Evolutionary conservation across 228 moss, liverwort and hornwort species (phyloP).

Genomic region (Sphagnum magellanicum): DNA sequence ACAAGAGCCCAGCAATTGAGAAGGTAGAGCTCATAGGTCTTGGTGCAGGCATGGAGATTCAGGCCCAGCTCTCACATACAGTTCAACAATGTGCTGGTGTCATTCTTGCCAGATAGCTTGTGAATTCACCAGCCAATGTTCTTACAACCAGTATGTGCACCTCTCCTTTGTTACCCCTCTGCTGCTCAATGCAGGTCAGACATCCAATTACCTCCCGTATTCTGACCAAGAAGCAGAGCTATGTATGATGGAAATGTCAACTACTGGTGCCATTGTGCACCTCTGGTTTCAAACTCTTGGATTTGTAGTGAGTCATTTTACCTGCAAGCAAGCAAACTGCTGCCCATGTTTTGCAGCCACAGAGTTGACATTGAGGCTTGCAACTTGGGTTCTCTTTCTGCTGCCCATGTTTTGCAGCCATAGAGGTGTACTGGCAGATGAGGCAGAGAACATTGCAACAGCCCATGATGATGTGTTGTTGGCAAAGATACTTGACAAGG

Average conservation of each 20-base stretch:
- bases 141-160: not conserved
- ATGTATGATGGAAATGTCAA: too few species aligned
- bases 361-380: too few species aligned
- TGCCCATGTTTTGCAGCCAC: too few species aligned
- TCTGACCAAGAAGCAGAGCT: too few species aligned
- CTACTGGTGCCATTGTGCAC: too few species aligned
- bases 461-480: constrained; percentile 39
- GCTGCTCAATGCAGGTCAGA: not conserved
- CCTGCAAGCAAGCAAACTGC: not conserved
- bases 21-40: constrained; percentile 36
- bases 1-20: constrained; percentile 23
- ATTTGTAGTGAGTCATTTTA: not conserved
- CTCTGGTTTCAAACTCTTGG: too few species aligned
- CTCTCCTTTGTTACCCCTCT: not conserved
- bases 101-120: constrained; percentile 17
- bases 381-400: too few species aligned
- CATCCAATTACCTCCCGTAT: too few species aligned
- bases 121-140: not conserved
- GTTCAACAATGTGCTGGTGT: constrained; percentile 12
- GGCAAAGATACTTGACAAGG: constrained; percentile 39
- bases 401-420: too few species aligned
- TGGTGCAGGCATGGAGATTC: constrained; percentile 20
- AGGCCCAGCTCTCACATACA: constrained; percentile 19
- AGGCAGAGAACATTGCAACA: constrained; percentile 42
- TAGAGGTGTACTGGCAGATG: constrained; percentile 47